These are phyloP conservation scores for Curvularia hawaiiensis DNA, from an alignment of 2,329 filamentous ascomycete genomes.

Conservation along the genomic window DNA sequence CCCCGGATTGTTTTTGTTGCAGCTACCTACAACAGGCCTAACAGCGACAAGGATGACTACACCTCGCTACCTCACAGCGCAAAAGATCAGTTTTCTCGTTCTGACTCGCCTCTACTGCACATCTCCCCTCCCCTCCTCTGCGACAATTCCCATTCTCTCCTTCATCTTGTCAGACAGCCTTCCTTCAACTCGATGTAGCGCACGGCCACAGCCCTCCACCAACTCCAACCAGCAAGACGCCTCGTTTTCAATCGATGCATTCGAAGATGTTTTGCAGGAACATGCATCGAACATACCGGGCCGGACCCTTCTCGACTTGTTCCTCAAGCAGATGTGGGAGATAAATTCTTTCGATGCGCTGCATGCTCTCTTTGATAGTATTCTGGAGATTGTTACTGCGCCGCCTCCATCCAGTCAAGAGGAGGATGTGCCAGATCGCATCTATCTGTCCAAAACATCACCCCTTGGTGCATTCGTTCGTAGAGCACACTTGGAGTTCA, in stretches of 20 bases:
- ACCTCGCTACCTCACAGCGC: constrained; percentile 85
- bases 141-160: constrained; percentile 76
- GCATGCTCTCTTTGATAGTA: constrained; percentile 73
- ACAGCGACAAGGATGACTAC: constrained; percentile 53
- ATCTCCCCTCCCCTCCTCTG: constrained; percentile 68
- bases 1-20: constrained; percentile 4
- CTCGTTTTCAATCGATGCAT: constrained; percentile 45
- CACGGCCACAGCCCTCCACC: constrained; percentile 27
- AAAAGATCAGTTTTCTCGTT: constrained; percentile 81
- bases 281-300: constrained; percentile 67
- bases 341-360: constrained; percentile 82
- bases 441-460: constrained; percentile 73
- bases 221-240: constrained; percentile 41
- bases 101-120: constrained; percentile 83
- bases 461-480: constrained; percentile 83
- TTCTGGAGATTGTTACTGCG: constrained; percentile 64
- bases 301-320: constrained; percentile 83
- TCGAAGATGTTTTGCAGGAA: constrained; percentile 54
- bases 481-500: constrained; percentile 78
- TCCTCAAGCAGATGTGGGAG: constrained; percentile 81
- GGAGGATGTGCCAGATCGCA: constrained; percentile 43
- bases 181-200: constrained; percentile 28
- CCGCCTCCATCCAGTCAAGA: constrained; percentile 27
- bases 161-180: constrained; percentile 77
- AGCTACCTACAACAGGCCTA: constrained; percentile 6